Percentiles rank a stretch among this genome's conserved stretches.
These are phyloP conservation scores for Triticum dicoccoides DNA, from an alignment of 176 grass and related monocot genomes.

Conservation along the genomic window DNA sequence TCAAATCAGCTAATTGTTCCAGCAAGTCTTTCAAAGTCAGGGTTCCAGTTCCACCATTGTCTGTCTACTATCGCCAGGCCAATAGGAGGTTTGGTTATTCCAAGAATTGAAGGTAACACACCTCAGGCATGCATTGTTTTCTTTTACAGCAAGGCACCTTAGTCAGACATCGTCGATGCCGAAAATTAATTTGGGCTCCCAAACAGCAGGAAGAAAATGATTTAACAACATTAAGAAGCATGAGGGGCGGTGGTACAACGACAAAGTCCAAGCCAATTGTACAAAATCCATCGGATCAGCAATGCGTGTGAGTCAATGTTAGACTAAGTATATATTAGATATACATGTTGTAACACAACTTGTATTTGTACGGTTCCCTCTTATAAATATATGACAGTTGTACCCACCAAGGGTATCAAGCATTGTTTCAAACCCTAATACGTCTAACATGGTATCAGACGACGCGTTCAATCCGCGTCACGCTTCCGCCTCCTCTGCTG, in stretches of 20 bases:
- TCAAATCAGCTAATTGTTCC: not conserved
- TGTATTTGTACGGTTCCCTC: too few relatives aligned
- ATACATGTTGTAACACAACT: too few relatives aligned
- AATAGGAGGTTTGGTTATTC: not conserved
- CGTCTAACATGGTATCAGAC: too few relatives aligned
- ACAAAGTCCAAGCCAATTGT: conserved; percentile 23
- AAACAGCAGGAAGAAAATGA: not conserved
- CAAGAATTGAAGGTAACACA: not conserved
- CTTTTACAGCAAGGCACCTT: not conserved
- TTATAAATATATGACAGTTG: too few relatives aligned
- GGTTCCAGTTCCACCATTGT: not conserved
- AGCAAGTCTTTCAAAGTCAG: not conserved
- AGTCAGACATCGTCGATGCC: not conserved
- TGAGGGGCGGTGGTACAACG: not conserved
- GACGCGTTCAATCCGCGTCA: too few relatives aligned
- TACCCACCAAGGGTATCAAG: too few relatives aligned
- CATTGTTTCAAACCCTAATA: too few relatives aligned
- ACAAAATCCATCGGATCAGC: conserved; percentile 6
- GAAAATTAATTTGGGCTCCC: not conserved
- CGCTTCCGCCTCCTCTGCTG: too few relatives aligned
- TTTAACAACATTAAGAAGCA: not conserved
- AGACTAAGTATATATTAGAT: too few relatives aligned
- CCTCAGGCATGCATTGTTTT: not conserved
- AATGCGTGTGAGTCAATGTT: not conserved
- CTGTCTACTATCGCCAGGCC: not conserved